Conservation (phyloP, 441 rosid genomes). For the Erysimum pusillum region DNA sequence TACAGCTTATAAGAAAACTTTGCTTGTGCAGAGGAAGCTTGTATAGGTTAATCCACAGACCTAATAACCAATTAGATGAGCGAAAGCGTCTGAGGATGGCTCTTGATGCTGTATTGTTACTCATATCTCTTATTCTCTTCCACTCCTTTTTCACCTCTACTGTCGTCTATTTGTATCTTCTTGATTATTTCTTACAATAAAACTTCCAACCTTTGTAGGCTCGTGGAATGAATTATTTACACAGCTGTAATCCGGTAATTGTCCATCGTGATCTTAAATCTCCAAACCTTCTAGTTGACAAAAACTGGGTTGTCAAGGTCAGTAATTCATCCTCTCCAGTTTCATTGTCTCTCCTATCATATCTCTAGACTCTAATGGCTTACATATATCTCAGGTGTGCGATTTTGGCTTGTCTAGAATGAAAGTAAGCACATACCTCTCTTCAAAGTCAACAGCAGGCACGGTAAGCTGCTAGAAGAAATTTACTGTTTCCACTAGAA, state of each 20-base stretch:
- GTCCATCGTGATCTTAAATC: slow-evolving; percentile 97
- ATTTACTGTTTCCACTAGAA: background rate
- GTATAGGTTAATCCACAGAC: slow-evolving; percentile 90
- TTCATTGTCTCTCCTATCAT: slow-evolving; percentile 42
- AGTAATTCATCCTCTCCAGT: slow-evolving; percentile 47
- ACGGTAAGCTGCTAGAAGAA: slow-evolving; percentile 67
- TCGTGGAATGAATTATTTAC: slow-evolving; percentile 98
- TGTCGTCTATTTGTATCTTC: slow-evolving; percentile 4
- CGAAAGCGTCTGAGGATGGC: slow-evolving; percentile 95
- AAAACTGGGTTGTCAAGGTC: slow-evolving; percentile 98
- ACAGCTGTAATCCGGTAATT: slow-evolving; percentile 83
- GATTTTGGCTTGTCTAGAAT: slow-evolving; percentile 93
- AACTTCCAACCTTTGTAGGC: slow-evolving; percentile 68
- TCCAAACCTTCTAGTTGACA: slow-evolving; percentile 96
- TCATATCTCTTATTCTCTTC: slow-evolving; percentile 38
- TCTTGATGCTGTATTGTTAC: slow-evolving; percentile 79
- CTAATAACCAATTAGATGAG: slow-evolving; percentile 92
- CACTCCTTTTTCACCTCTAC: slow-evolving; percentile 32
- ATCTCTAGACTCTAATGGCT: slow-evolving; percentile 2
- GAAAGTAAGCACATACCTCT: slow-evolving; percentile 93
- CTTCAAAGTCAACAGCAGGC: slow-evolving; percentile 96
- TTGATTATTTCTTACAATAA: slow-evolving; percentile 20
- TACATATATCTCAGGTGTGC: slow-evolving; percentile 75
- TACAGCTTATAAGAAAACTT: slow-evolving; percentile 16
- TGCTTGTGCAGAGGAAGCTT: slow-evolving; percentile 92